Percentiles rank a stretch among this genome's conserved stretches.
phyloP scores from a whole-genome alignment of 1,139 yeast genomes.

The Kazachstania sp. region DNA sequence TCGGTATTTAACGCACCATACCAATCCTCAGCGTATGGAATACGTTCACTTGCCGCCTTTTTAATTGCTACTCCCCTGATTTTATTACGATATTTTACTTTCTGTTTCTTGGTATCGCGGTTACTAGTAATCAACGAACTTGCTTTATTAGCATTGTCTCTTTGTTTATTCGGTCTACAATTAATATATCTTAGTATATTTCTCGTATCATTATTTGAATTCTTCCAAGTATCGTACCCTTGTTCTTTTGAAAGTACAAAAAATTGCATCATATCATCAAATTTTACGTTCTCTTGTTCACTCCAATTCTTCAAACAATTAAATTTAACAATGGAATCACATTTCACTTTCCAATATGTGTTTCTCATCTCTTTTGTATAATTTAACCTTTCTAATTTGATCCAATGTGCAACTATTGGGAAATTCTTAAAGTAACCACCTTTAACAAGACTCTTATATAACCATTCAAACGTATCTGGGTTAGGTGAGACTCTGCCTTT shows the following conservation, averaged over 20 bases:
- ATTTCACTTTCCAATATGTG: constrained; percentile 24
- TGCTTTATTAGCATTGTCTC: no score
- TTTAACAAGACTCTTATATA: constrained; percentile 31
- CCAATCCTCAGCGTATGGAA: constrained; percentile 16
- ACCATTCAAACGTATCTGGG: constrained; percentile 25
- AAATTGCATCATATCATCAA: constrained; percentile 3
- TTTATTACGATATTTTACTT: constrained; percentile 14
- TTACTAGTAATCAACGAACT: not conserved
- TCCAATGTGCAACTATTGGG: constrained; percentile 14
- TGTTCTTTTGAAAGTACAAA: no score
- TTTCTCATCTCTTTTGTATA: constrained; percentile 9
- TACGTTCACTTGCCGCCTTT: constrained; percentile 18
- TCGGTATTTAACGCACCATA: constrained; percentile 9
- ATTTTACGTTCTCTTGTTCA: constrained; percentile 6
- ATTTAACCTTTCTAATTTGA: constrained; percentile 8
- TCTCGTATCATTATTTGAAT: constrained; percentile 9
- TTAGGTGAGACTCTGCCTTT: constrained; percentile 25
- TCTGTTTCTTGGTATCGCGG: constrained; percentile 8
- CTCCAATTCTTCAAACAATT: constrained; percentile 5
- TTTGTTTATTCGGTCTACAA: constrained; percentile 15
- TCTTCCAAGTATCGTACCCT: constrained; percentile 14
- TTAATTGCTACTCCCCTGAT: constrained; percentile 20
- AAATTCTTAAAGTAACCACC: constrained; percentile 29
- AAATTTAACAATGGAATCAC: constrained; percentile 11
- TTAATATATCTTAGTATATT: constrained; percentile 19